Evolutionary conservation across 192 early-diverging fungal genomes (phyloP).

Genomic region (Podila minutissima): DNA sequence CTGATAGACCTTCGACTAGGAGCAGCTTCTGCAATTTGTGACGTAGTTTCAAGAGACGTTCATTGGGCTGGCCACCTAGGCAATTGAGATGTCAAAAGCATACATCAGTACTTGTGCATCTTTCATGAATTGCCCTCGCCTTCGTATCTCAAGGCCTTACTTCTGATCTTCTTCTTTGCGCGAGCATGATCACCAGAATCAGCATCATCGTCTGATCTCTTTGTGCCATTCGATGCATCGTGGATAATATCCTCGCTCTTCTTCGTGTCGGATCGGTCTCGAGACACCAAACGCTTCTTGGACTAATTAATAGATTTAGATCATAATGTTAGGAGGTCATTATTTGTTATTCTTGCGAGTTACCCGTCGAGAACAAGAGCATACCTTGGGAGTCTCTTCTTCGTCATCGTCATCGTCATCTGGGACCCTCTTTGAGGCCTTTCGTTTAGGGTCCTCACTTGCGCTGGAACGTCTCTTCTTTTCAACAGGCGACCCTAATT

Average conservation of each 20-base stretch:
- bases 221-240: slow-evolving; percentile 13
- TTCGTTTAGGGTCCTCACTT: slow-evolving; percentile 26
- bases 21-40: slow-evolving; percentile 54
- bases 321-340: no score
- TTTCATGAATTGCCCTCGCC: neutral
- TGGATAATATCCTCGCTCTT: slow-evolving; percentile 24
- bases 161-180: slow-evolving; percentile 28
- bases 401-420: slow-evolving; percentile 6
- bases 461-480: slow-evolving; percentile 38
- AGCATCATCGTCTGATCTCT: slow-evolving; percentile 22
- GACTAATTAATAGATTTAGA: neutral
- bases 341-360: neutral
- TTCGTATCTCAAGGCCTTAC: slow-evolving; percentile 1
- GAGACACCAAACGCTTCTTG: slow-evolving; percentile 7
- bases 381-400: neutral
- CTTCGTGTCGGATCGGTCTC: slow-evolving; percentile 30
- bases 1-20: slow-evolving; percentile 39
- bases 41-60: slow-evolving; percentile 41
- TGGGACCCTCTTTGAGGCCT: slow-evolving; percentile 8
- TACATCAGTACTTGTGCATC: neutral
- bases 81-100: neutral
- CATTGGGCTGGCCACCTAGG: slow-evolving; percentile 38
- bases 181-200: slow-evolving; percentile 20
- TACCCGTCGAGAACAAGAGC: no score
- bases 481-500: neutral